Base-by-base conservation (phyloP, 306 rosid genomes). In the Lithocarpus polystachyus region DNA sequence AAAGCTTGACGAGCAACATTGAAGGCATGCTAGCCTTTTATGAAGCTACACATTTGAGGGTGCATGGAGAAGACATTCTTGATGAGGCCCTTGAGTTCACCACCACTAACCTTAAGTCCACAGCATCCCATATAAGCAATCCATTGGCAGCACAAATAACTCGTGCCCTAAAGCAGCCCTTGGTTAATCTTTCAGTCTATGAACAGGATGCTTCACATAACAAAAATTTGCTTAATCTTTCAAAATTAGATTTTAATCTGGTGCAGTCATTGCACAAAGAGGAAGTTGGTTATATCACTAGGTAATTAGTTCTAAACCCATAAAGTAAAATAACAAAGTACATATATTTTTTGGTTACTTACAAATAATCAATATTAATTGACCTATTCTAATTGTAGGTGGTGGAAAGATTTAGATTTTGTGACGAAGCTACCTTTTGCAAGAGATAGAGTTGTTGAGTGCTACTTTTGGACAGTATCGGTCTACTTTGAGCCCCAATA, bases 391-490 rank as follows among this genome's bases (percentile, higher is more conserved):
- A n/a, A 19, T 55, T 59, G 12, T 54, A 83, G 92, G 78, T 86
- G 93, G 92, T 89, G 89, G 91, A 85, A 83, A 13, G 82, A 80
- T 20, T 75, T 88, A 26, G 80, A 85, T 33, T 31, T 76, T 13
- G 10, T 28, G 51, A 75, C 0, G 6, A 79, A 76, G 22, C 78
- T 82, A 5, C 73, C 91, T 0, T 89, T 82, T 81, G 69, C 71
- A 3, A 80, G 90, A 54, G 87, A 87, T 59, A 84, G 96, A 61
- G 57, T 87, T 19, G 85, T 85, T 20, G 91, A 90, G 81, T 54
- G 53, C 51, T 85, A 78, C 78, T 87, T 87, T 23, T 89, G 88
- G 92, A 15, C 24, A 31, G 1, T 87, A 11, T 84, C 86, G 9
- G 76, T 81, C 4, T 82, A 43, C 40, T 78, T 78, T 31, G 88